A percentile compares a stretch with the other conserved stretches of the same genome.
Evolutionary conservation across 2,329 filamentous ascomycete species (phyloP).

Genomic region (Penicillium aurantiogriseum): DNA sequence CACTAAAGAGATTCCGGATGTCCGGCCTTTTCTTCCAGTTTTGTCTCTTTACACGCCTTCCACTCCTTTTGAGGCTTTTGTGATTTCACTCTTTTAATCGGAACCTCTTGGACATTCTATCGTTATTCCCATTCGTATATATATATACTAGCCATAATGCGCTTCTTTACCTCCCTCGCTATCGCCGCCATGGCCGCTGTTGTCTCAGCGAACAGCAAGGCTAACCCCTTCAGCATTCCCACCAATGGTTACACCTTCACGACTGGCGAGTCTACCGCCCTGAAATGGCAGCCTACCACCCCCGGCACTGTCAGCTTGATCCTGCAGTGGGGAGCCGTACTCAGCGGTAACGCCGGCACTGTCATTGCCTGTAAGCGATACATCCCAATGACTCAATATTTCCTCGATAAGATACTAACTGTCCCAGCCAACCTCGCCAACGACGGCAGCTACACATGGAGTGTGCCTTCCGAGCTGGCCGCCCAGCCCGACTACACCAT

Average conservation of each 20-base stretch:
- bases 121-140: background rate
- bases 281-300: conserved; percentile 53
- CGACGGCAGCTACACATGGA: conserved; percentile 51
- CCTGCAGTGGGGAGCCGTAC: conserved; percentile 46
- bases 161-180: conserved; percentile 44
- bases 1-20: background rate
- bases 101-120: conserved; percentile 8
- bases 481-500: conserved; percentile 52
- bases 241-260: conserved; percentile 44
- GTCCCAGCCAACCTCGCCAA: conserved; percentile 48
- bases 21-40: conserved; percentile 5
- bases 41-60: conserved; percentile 1
- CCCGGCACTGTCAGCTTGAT: conserved; percentile 53
- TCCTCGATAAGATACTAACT: background rate
- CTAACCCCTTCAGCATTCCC: conserved; percentile 52
- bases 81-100: conserved; percentile 7
- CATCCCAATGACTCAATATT: background rate
- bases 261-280: conserved; percentile 47
- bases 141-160: conserved; percentile 41
- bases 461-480: conserved; percentile 41
- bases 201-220: conserved; percentile 39
- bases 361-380: conserved; percentile 45
- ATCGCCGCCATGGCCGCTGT: conserved; percentile 48
- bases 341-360: conserved; percentile 43
- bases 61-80: conserved; percentile 7